phyloP scores from a whole-genome alignment of 495 filamentous ascomycete genomes.

The Chaetomidium leptoderma region DNA sequence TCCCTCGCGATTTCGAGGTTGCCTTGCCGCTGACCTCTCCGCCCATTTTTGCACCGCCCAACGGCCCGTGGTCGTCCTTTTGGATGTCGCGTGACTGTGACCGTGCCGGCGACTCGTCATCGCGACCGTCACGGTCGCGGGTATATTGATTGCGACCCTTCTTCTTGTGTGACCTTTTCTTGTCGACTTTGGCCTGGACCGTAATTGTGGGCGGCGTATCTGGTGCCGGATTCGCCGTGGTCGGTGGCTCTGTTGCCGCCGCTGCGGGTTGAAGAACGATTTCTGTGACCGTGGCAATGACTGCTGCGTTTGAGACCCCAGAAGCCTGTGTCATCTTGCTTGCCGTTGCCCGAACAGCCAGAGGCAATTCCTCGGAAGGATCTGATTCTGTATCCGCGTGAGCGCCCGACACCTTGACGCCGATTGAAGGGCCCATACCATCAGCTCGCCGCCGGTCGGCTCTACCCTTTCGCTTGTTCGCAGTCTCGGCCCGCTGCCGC shows the following conservation, averaged over 20 bases:
- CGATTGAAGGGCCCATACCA: slow-evolving; percentile 50
- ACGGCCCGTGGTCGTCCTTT: slow-evolving; percentile 33
- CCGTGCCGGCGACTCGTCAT: slow-evolving; percentile 61
- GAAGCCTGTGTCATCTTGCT: slow-evolving; percentile 28
- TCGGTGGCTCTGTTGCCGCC: slow-evolving; percentile 21
- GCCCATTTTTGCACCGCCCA: slow-evolving; percentile 21
- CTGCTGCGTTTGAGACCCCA: slow-evolving; percentile 21
- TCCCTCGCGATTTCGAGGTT: slow-evolving; percentile 35
- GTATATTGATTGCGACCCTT: slow-evolving; percentile 87
- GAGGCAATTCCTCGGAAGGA: slow-evolving; percentile 53
- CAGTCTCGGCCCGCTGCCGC: slow-evolving; percentile 62
- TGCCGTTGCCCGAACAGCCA: slow-evolving; percentile 41
- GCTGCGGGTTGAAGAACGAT: slow-evolving; percentile 23
- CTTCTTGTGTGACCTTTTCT: slow-evolving; percentile 57
- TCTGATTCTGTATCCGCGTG: slow-evolving; percentile 51
- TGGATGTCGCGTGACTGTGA: slow-evolving; percentile 61
- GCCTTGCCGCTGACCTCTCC: slow-evolving; percentile 27
- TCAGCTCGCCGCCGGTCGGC: slow-evolving; percentile 69
- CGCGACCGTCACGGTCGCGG: slow-evolving; percentile 63
- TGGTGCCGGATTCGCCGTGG: slow-evolving; percentile 42
- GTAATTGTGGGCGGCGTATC: slow-evolving; percentile 50
- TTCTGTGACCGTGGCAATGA: slow-evolving; percentile 27
- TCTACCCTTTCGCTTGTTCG: slow-evolving; percentile 68
- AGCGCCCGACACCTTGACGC: slow-evolving; percentile 30
- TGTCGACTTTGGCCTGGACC: slow-evolving; percentile 21